Conservation (phyloP, 495 filamentous ascomycete genomes). For the Penicillium cataractarum region DNA sequence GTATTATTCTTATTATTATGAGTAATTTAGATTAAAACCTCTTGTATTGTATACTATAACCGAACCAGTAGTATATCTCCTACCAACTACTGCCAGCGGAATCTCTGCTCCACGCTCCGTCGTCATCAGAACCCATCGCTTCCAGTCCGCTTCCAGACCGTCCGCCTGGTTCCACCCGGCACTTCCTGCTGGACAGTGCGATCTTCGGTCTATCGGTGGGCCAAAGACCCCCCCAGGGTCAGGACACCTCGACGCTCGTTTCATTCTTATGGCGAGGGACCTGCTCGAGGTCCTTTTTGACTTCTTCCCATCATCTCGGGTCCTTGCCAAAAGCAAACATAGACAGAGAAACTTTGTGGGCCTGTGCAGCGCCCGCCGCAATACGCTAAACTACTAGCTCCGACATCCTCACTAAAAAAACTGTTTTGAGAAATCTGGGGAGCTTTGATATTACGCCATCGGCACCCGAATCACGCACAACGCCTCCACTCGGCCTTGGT, state of each 20-base stretch:
- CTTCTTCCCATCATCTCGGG: neutral
- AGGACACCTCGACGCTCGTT: neutral
- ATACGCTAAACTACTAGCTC: neutral
- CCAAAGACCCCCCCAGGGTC: too few species aligned
- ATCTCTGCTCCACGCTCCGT: constrained; percentile 27
- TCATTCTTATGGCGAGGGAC: constrained; percentile 4
- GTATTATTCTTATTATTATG: too few species aligned
- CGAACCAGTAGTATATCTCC: too few species aligned
- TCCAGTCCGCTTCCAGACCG: constrained; percentile 42
- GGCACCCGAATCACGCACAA: constrained; percentile 27
- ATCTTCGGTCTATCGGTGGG: constrained; percentile 19
- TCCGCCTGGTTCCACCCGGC: constrained; percentile 21
- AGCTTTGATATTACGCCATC: constrained; percentile 38
- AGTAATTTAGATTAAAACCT: too few species aligned
- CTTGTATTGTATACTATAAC: too few species aligned
- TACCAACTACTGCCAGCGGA: neutral
- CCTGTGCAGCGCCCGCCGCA: neutral
- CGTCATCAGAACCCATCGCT: constrained; percentile 33
- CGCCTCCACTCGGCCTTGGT: constrained; percentile 8
- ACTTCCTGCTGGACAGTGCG: constrained; percentile 16
- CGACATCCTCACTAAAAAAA: too few species aligned
- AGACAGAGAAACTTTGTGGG: neutral
- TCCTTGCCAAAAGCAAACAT: neutral
- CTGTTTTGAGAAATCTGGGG: constrained; percentile 26
- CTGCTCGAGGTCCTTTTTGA: neutral